Base-by-base conservation (phyloP, 2,329 filamentous ascomycete genomes). In the Calonectria hongkongensis region DNA sequence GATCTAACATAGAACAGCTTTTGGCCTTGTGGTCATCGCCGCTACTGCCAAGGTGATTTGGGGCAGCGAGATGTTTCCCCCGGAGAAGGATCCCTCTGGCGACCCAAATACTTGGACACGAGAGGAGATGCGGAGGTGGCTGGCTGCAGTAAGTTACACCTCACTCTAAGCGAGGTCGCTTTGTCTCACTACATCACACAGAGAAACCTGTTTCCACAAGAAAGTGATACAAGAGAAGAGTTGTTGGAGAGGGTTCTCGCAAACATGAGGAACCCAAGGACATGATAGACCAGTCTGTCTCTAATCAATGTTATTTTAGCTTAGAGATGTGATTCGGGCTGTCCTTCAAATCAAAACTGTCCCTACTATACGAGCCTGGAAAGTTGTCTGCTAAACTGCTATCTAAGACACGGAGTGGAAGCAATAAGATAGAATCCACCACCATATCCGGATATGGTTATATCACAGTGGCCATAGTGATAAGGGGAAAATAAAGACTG, bases 21-120 rank as follows among this genome's bases (percentile, higher is more conserved):
- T 98, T 82, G 92, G 94, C 5, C 94, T 94, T 12, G 89, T 97
- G 66, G 90, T 98, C 16, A 94, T 94, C 8, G 95, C 94, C 2
- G 95, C 94, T 2, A 94, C 95, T 18, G 92, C 91, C 50, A 98
- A 94, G 93, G 90, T 91, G 21, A 96, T 98, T 79, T 97, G 94
- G 92, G 95, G 95, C 70, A 89, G 91, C 66, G 95, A 96, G 75
- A 90, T 98, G 80, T 98, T 98, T 80, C 96, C 96, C 0, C 84
- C 90, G 4, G 87, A 92, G 76, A 73, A 87, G 60, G 95, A 98
- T 81, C 95, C 96, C n/a, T 94, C 87, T 33, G 95, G 95, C 73
- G 89, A 95, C 86, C 91, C 86, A 48, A 86, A 88, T 48, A 82
- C 81, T 12, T 98, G 96, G 96, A 95, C 94, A 0, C 88, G 89